These are phyloP conservation scores for Colletotrichum neosansevieriae DNA, from an alignment of 2,329 filamentous ascomycete species.

Conservation along the genomic window DNA sequence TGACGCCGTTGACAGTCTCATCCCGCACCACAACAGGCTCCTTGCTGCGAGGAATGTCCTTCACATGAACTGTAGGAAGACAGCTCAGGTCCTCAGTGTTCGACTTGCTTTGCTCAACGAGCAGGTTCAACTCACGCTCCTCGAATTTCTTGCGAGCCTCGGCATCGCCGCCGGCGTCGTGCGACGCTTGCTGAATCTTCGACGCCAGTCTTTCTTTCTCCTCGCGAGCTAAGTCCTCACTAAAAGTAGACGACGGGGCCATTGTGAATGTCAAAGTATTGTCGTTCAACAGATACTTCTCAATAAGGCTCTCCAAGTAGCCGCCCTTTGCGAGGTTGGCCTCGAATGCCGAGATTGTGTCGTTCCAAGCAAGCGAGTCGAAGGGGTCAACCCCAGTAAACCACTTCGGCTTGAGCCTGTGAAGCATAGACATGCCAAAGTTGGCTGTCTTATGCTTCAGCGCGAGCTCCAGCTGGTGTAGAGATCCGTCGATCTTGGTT, in stretches of 20 bases:
- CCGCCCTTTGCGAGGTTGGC: constrained; percentile 77
- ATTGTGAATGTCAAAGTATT: constrained; percentile 94
- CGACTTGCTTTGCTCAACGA: constrained; percentile 86
- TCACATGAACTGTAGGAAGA: constrained; percentile 87
- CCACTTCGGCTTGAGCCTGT: constrained; percentile 91
- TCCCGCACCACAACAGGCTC: constrained; percentile 72
- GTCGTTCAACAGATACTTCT: constrained; percentile 91
- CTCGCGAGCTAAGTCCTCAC: constrained; percentile 78
- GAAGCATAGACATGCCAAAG: constrained; percentile 92
- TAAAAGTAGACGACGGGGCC: constrained; percentile 83
- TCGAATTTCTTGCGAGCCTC: constrained; percentile 79
- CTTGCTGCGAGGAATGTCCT: constrained; percentile 86
- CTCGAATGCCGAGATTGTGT: constrained; percentile 87
- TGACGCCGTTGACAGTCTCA: constrained; percentile 72
- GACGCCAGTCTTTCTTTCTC: constrained; percentile 79
- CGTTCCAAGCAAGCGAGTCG: constrained; percentile 90
- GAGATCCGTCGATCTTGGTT: constrained; percentile 90
- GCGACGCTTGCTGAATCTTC: constrained; percentile 79
- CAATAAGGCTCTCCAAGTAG: constrained; percentile 86
- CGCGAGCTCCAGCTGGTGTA: constrained; percentile 93
- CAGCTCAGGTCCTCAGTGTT: constrained; percentile 88
- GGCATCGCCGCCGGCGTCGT: constrained; percentile 76
- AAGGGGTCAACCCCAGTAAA: constrained; percentile 96
- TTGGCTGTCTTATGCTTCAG: constrained; percentile 97
- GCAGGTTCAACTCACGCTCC: constrained; percentile 81